Percentiles rank a stretch among this genome's conserved stretches.
phyloP scores from a whole-genome alignment of 2,329 filamentous ascomycete genomes.

The Nemania serpens region DNA sequence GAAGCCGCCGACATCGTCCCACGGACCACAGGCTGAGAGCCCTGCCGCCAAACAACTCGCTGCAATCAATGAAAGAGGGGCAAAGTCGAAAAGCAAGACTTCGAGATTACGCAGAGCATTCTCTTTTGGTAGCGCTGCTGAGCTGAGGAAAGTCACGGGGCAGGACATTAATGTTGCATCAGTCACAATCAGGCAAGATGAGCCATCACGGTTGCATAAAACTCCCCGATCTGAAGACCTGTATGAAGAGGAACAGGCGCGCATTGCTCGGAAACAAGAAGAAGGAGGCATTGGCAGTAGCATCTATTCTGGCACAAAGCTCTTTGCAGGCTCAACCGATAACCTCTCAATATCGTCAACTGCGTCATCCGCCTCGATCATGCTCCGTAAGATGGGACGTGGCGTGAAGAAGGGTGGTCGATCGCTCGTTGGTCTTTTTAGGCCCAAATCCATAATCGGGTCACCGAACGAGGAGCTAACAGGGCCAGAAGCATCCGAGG shows the following conservation, averaged over 20 bases:
- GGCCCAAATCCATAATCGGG: slow-evolving; percentile 89
- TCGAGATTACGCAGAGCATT: slow-evolving; percentile 87
- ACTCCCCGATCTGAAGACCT: slow-evolving; percentile 66
- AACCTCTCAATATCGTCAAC: slow-evolving; percentile 92
- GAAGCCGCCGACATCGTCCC: slow-evolving; percentile 38
- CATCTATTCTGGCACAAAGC: slow-evolving; percentile 86
- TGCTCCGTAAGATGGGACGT: slow-evolving; percentile 98
- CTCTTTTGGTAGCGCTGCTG: slow-evolving; percentile 93
- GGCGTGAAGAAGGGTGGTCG: slow-evolving; percentile 95
- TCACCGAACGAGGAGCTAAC: slow-evolving; percentile 72
- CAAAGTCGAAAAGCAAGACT: slow-evolving; percentile 80
- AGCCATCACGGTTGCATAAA: slow-evolving; percentile 66
- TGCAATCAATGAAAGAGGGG: slow-evolving; percentile 83
- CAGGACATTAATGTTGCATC: slow-evolving; percentile 54
- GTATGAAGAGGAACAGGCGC: slow-evolving; percentile 84
- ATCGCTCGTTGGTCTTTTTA: slow-evolving; percentile 90
- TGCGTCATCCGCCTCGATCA: slow-evolving; percentile 85
- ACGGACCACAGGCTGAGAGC: slow-evolving; percentile 54
- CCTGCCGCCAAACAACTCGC: slow-evolving; percentile 83
- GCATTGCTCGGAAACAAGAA: slow-evolving; percentile 91
- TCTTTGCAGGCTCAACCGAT: slow-evolving; percentile 90
- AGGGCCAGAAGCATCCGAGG: slow-evolving; percentile 70
- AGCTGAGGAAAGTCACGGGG: slow-evolving; percentile 76
- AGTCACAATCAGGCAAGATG: slow-evolving; percentile 36
- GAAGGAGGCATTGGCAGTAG: slow-evolving; percentile 87